Conservation (phyloP, 257 asterid species). For the Lavandula angustifolia region DNA sequence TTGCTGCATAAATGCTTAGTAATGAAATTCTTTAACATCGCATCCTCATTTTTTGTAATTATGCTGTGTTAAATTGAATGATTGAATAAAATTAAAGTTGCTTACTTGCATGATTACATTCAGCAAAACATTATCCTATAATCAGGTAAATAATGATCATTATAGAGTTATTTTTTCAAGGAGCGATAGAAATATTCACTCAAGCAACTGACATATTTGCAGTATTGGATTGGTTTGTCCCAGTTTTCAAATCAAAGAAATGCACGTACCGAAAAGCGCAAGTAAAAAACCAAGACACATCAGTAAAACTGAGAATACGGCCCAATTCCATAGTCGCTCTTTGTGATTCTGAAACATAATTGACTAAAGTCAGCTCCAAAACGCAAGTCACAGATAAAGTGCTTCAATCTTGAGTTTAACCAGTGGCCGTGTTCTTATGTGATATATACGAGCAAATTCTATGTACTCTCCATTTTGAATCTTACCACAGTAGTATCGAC, state of each 20-base stretch:
- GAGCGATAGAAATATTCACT: neutral
- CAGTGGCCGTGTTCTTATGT: neutral
- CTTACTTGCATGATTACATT: neutral
- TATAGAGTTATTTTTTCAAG: neutral
- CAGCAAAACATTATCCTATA: neutral
- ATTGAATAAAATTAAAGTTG: neutral
- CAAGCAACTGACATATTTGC: neutral
- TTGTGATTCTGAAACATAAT: conserved; percentile 63
- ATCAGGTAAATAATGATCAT: neutral
- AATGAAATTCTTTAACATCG: no score
- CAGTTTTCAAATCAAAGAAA: neutral
- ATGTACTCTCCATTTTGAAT: neutral
- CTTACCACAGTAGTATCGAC: conserved; percentile 8
- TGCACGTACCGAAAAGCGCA: conserved; percentile 53
- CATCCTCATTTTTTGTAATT: no score
- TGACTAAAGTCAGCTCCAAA: conserved; percentile 32
- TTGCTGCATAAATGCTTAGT: neutral
- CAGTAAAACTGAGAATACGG: conserved; percentile 52
- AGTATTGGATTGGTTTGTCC: neutral
- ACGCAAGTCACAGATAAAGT: neutral
- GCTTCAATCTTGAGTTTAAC: conserved; percentile 13
- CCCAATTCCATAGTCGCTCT: conserved; percentile 71
- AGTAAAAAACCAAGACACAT: conserved; percentile 65
- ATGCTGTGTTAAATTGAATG: neutral
- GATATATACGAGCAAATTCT: neutral